Evolutionary conservation across 306 rosid species (phyloP).

Genomic region (Dicorynia guianensis): DNA sequence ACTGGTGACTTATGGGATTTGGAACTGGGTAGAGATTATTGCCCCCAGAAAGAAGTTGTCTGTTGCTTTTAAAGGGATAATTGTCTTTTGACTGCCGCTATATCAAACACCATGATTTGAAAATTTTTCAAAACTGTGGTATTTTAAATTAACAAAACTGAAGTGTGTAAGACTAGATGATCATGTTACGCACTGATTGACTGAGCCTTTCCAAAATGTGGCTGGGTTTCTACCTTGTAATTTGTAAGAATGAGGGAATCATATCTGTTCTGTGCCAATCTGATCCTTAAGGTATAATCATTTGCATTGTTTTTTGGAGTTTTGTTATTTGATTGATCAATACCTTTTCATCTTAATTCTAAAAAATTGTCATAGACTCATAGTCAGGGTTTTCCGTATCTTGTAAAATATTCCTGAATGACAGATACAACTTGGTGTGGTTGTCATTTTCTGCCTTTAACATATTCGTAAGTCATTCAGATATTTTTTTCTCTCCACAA

Average conservation of each 20-base stretch:
- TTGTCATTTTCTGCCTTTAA: not conserved
- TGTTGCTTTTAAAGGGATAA: not conserved
- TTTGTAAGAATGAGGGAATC: too few species aligned
- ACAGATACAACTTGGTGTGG: not conserved
- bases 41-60: slow-evolving; percentile 7
- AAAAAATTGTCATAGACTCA: not conserved
- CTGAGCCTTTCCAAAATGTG: too few species aligned
- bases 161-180: too few species aligned
- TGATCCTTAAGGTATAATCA: not conserved
- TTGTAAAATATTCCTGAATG: not conserved
- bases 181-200: too few species aligned
- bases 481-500: not conserved
- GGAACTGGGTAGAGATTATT: slow-evolving; percentile 7
- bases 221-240: too few species aligned
- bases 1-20: slow-evolving; percentile 7
- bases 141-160: too few species aligned
- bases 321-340: too few species aligned
- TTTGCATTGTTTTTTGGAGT: not conserved
- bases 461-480: not conserved
- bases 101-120: not conserved
- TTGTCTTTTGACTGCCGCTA: not conserved
- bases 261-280: not conserved
- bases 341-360: not conserved
- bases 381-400: not conserved
- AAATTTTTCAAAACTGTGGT: not conserved